Evolutionary conservation across 164 flowering plant species (phyloP).

Genomic region (Liquidambar formosana): DNA sequence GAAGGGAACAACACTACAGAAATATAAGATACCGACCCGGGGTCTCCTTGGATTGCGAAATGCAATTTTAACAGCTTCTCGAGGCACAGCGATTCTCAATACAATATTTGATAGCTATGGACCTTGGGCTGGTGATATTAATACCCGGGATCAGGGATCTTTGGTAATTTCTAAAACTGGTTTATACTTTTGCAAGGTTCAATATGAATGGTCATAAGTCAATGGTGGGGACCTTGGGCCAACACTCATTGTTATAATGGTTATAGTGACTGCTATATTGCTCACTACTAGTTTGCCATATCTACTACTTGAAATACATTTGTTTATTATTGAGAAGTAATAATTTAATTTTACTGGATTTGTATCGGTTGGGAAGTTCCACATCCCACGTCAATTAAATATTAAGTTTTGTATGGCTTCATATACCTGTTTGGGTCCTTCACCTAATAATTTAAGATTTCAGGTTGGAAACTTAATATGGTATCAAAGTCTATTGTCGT

Average conservation of each 20-base stretch:
- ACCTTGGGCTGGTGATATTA: slow-evolving; percentile 96
- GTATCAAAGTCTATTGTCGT: too few relatives aligned
- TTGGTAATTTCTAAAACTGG: slow-evolving; percentile 53
- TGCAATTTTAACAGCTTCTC: slow-evolving; percentile 91
- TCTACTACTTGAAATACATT: not conserved
- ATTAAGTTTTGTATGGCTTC: too few relatives aligned
- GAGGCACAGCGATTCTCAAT: slow-evolving; percentile 95
- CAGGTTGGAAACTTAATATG: too few relatives aligned
- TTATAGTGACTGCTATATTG: not conserved
- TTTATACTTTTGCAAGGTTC: slow-evolving; percentile 1
- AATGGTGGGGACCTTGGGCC: not conserved
- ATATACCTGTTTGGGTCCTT: too few relatives aligned
- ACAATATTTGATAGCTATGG: slow-evolving; percentile 93
- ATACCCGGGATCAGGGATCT: slow-evolving; percentile 88
- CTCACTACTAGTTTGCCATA: not conserved
- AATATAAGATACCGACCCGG: slow-evolving; percentile 96
- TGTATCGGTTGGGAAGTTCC: too few relatives aligned
- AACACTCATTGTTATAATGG: not conserved
- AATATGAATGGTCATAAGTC: not conserved
- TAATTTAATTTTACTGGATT: too few relatives aligned
- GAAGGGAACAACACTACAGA: slow-evolving; percentile 76
- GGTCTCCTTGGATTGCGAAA: slow-evolving; percentile 92
- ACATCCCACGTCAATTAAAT: too few relatives aligned
- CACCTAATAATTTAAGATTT: too few relatives aligned
- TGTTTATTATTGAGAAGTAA: too few relatives aligned